Evolutionary conservation across 2,329 filamentous ascomycete species (phyloP).

Genomic region (Balansia obtecta): DNA sequence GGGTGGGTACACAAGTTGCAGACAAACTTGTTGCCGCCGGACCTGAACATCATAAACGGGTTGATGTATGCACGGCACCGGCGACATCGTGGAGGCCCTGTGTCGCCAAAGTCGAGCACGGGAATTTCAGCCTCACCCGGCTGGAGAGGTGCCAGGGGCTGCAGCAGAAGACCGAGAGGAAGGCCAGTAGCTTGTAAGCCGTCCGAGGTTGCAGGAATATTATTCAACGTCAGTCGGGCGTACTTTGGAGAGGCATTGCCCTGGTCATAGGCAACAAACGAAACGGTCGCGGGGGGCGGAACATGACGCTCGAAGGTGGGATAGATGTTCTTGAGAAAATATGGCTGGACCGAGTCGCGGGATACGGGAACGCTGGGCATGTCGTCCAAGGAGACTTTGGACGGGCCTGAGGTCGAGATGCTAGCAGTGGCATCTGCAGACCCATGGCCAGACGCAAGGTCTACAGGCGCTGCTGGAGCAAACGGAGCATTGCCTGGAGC

Average conservation of each 20-base stretch:
- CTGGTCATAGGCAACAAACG: constrained; percentile 90
- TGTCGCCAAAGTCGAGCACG: constrained; percentile 87
- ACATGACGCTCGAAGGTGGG: constrained; percentile 92
- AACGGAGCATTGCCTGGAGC: constrained; percentile 38
- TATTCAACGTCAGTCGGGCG: constrained; percentile 83
- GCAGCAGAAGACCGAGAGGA: constrained; percentile 76
- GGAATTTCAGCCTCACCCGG: constrained; percentile 79
- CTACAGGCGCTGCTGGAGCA: constrained; percentile 13
- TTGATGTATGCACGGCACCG: constrained; percentile 96
- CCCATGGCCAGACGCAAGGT: constrained; percentile 13
- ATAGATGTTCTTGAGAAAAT: constrained; percentile 80
- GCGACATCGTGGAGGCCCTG: constrained; percentile 79
- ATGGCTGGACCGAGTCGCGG: constrained; percentile 68
- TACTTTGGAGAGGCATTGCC: constrained; percentile 95
- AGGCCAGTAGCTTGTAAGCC: constrained; percentile 68
- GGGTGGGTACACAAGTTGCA: constrained; percentile 98
- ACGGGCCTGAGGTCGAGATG: constrained; percentile 20
- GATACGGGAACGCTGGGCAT: constrained; percentile 83
- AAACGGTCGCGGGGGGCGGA: constrained; percentile 75
- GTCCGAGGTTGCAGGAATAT: constrained; percentile 74
- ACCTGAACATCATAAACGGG: constrained; percentile 95
- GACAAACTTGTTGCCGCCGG: constrained; percentile 89
- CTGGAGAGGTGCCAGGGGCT: constrained; percentile 74
- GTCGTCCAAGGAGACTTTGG: constrained; percentile 74
- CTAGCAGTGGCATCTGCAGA: constrained; percentile 19